Conservation (phyloP, 768 basidiomycete species). For the Agrocybe praecox region DNA sequence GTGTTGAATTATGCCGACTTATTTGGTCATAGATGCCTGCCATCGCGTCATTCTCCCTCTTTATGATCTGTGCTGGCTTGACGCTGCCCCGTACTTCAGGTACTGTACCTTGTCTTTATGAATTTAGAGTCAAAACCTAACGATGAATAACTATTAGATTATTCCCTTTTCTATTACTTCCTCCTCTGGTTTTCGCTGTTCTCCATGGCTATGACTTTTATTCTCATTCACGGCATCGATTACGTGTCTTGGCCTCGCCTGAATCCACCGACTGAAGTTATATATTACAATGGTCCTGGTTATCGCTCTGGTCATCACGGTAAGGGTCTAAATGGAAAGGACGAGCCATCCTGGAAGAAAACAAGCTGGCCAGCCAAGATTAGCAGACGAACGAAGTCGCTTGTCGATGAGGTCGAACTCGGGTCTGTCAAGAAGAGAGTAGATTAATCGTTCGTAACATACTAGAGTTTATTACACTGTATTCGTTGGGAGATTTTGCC, state of each 20-base stretch:
- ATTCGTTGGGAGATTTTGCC: not conserved
- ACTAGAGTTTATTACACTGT: no score
- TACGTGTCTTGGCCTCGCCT: conserved; percentile 96
- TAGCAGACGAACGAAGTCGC: conserved; percentile 36
- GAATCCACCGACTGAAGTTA: conserved; percentile 78
- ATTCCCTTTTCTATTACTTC: conserved; percentile 85
- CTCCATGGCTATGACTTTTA: conserved; percentile 64
- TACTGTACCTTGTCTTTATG: conserved; percentile 27
- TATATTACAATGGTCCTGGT: conserved; percentile 90
- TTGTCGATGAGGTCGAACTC: conserved; percentile 76
- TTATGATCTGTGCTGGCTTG: conserved; percentile 87
- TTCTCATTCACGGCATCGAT: conserved; percentile 84
- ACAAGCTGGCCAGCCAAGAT: conserved; percentile 35
- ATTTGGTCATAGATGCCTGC: conserved; percentile 71
- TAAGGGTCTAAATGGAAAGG: conserved; percentile 58
- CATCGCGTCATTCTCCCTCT: conserved; percentile 74
- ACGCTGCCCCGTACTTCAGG: conserved; percentile 88
- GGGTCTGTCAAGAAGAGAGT: conserved; percentile 75
- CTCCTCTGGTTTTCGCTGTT: conserved; percentile 77
- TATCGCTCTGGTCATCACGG: conserved; percentile 79
- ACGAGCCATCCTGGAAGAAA: conserved; percentile 36
- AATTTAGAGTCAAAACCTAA: conserved; percentile 3
- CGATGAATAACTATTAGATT: conserved; percentile 49
- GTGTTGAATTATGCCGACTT: not conserved
- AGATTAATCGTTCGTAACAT: conserved; percentile 60